Conservation (phyloP, 495 filamentous ascomycete species). For the Letharia columbiana region DNA sequence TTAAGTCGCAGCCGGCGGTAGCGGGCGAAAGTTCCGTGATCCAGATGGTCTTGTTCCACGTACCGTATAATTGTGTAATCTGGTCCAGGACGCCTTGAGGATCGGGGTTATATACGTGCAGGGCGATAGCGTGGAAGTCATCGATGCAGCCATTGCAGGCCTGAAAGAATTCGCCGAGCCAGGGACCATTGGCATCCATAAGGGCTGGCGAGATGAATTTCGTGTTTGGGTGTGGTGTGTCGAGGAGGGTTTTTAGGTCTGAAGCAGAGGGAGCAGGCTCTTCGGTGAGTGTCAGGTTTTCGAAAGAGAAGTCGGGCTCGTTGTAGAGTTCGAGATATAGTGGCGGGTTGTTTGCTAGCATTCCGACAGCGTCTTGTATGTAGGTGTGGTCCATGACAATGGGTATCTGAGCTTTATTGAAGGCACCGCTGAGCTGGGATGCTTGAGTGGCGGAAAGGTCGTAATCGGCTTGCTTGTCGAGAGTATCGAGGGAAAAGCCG, state of each 20-base stretch:
- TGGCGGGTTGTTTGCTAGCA: slow-evolving; percentile 18
- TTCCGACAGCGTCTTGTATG: background rate
- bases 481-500: slow-evolving; percentile 19
- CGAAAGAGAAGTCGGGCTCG: slow-evolving; percentile 24
- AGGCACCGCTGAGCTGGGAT: background rate
- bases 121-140: slow-evolving; percentile 20
- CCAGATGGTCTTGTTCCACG: slow-evolving; percentile 23
- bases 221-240: slow-evolving; percentile 11
- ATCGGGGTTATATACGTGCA: slow-evolving; percentile 21
- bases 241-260: slow-evolving; percentile 9
- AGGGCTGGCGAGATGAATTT: slow-evolving; percentile 21
- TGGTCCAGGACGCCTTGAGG: slow-evolving; percentile 11
- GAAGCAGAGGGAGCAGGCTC: slow-evolving; percentile 14
- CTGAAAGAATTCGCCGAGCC: slow-evolving; percentile 20
- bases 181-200: slow-evolving; percentile 12
- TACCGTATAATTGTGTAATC: slow-evolving; percentile 16
- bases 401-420: slow-evolving; percentile 22
- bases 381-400: slow-evolving; percentile 24
- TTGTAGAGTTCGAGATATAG: slow-evolving; percentile 25
- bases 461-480: slow-evolving; percentile 16
- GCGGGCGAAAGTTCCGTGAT: slow-evolving; percentile 24
- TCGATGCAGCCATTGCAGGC: slow-evolving; percentile 22
- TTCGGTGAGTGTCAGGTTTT: slow-evolving; percentile 14
- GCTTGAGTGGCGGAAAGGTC: background rate
- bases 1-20: slow-evolving; percentile 9